A percentile compares a stretch with the other conserved stretches of the same genome.
phyloP scores from a whole-genome alignment of 768 basidiomycete species.

The Calocera cornea region DNA sequence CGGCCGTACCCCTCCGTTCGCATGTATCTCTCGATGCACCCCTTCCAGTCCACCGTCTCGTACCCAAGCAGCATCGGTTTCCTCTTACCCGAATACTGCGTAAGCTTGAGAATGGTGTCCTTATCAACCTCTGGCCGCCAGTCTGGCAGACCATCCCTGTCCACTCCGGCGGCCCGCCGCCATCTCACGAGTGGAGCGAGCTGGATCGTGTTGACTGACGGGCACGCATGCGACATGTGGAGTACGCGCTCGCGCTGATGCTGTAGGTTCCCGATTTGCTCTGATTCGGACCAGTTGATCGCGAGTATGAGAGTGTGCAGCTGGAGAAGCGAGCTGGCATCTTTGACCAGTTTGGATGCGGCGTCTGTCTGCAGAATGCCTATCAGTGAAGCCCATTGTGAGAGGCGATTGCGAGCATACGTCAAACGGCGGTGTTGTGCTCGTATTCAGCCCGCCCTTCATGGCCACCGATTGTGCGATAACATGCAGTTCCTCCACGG shows the following conservation, averaged over 20 bases:
- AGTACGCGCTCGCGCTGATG: not conserved
- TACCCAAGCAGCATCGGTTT: not conserved
- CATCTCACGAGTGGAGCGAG: not conserved
- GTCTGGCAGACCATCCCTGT: not conserved
- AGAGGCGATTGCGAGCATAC: not conserved
- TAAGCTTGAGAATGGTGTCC: not conserved
- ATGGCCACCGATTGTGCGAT: not conserved
- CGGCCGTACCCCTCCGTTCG: not conserved
- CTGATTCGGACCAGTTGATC: slow-evolving; percentile 3
- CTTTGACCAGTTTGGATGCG: not conserved
- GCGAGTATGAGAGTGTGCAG: not conserved
- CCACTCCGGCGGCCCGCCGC: not conserved
- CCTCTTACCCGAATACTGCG: not conserved
- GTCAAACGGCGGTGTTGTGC: not conserved
- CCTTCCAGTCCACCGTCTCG: not conserved
- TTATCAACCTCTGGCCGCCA: not conserved
- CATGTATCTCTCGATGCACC: not conserved
- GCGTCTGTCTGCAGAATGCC: not conserved
- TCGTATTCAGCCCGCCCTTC: not conserved
- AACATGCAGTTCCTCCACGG: not conserved
- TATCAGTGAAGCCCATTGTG: not conserved
- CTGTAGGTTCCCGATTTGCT: not conserved
- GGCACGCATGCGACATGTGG: not conserved
- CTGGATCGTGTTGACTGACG: not conserved
- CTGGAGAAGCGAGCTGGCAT: not conserved